Base-by-base conservation (phyloP, 2,329 filamentous ascomycete genomes). In the Leptosphaerulina australis region DNA sequence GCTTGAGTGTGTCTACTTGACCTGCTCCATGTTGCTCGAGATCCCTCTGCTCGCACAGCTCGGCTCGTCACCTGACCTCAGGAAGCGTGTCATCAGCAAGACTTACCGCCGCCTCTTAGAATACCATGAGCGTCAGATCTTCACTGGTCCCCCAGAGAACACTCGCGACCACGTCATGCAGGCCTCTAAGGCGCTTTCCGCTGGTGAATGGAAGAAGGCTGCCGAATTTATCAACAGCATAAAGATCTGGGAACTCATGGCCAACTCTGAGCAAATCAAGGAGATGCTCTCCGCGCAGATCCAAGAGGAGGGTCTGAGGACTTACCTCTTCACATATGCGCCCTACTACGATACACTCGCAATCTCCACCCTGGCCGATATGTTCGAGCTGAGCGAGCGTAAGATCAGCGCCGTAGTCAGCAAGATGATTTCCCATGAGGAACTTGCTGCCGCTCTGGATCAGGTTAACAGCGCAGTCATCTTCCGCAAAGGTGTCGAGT, bases 391-490 rank as follows among this genome's bases (percentile, higher is more conserved):
- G 18, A 84, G 92, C 49, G 80, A 88, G 64, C 85, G 88, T 78
- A 97, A 97, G 83, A 92, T 97, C 41, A 82, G 89, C n/a, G 91
- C 94, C 26, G 87, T 99, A 47, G 86, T 99, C 69, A 96, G 91
- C 83, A 96, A 96, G 81, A 99, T 99, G 94, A 97, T 99, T 75
- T 96, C 91, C 68, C 94, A 99, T 80, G 94, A 99, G 77, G 94
- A 99, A 77, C 87, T 99, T 39, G 90, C 90, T 8, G 94, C 94
- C 33, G 95, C 94, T 28, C 85, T 99, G 21, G 95, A 99, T 80
- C 94, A 99, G 78, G 93, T 99, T 77, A 97, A 95, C 68, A 87
- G 89, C 63, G 95, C 91, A 41, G 91, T 99, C 76, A 94, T 97
- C 79, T 99, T 99, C 90, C 88, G 94, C 76, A 97, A 99, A 86